These are phyloP conservation scores for Rosa lucieae DNA, from an alignment of 306 rosid genomes.

Conservation along the genomic window DNA sequence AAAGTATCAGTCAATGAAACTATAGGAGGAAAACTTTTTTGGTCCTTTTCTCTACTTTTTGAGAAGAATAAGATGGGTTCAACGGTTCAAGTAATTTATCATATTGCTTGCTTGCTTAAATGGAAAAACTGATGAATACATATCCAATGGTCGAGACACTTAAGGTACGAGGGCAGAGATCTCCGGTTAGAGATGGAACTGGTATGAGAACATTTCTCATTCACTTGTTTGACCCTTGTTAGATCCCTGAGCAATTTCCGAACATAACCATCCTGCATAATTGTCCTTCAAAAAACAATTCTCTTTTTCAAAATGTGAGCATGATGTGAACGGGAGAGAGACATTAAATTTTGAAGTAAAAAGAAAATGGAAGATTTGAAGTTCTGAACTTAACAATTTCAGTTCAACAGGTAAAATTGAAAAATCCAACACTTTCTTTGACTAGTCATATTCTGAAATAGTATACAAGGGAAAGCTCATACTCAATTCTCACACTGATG, in stretches of 20 bases:
- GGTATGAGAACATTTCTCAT: neutral
- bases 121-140: no score
- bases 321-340: neutral
- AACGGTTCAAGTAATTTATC: no score
- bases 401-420: neutral
- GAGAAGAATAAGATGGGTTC: no score
- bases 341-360: neutral
- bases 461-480: constrained; percentile 9
- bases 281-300: no score
- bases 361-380: neutral
- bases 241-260: neutral
- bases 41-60: neutral
- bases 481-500: neutral
- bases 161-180: neutral
- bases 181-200: no score
- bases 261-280: no score
- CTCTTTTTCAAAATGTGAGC: neutral
- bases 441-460: neutral
- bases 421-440: neutral
- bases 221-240: neutral
- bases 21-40: neutral
- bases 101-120: no score
- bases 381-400: neutral
- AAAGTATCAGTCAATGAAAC: neutral
- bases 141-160: neutral